Conservation (phyloP, 2,329 filamentous ascomycete genomes). For the Pochonia chlamydosporia region DNA sequence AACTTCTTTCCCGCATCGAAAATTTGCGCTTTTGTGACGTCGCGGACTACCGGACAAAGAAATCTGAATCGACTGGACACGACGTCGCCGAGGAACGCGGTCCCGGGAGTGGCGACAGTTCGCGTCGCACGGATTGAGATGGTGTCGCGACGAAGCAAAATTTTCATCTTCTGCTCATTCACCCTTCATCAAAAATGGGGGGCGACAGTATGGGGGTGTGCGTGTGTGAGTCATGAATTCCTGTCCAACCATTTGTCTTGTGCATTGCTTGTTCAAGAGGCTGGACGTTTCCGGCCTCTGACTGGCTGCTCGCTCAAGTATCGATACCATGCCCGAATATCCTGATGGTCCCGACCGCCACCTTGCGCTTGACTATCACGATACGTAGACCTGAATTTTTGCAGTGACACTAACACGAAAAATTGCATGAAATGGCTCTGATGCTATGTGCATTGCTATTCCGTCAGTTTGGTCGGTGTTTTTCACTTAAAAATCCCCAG, state of each 20-base stretch:
- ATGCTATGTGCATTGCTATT: neutral
- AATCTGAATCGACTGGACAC: neutral
- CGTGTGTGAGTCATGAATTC: conserved; percentile 22
- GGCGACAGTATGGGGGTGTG: conserved; percentile 3
- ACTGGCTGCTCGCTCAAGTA: conserved; percentile 23
- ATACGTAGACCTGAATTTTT: neutral
- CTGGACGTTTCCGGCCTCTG: conserved; percentile 25
- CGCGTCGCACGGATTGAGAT: conserved; percentile 10
- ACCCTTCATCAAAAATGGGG: conserved; percentile 3
- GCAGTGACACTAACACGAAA: neutral
- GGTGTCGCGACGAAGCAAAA: conserved; percentile 12
- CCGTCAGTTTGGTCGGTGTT: neutral
- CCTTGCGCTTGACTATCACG: neutral
- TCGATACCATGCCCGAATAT: conserved; percentile 8
- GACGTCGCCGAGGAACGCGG: neutral
- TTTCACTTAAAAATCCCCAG: neutral
- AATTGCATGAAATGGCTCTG: no score
- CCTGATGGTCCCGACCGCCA: neutral
- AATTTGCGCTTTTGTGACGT: no score
- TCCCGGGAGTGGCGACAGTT: conserved; percentile 7
- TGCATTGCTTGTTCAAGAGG: conserved; percentile 17
- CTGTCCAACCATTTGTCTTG: conserved; percentile 17
- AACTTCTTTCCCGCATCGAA: no score
- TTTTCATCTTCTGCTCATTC: conserved; percentile 8
- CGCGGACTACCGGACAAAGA: no score